Evolutionary conservation across 352 stramenopile genomes (phyloP), one percentile per base, ranked within the genome.

Genomic region (Phytophthora cajani): DNA sequence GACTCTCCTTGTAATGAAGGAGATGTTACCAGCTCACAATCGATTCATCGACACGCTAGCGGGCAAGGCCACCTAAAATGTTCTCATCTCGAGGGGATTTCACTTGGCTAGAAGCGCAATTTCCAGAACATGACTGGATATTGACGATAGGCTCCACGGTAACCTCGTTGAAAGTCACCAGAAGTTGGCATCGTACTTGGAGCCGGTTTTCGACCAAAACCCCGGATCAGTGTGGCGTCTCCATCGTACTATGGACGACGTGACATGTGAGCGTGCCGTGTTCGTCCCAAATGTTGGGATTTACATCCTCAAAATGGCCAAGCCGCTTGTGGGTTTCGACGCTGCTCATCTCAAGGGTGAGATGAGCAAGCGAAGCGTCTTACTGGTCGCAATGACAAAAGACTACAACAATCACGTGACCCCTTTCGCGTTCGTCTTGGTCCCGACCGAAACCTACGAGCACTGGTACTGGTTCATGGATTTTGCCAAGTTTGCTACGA

Each of bases 371-470:
- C 23, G 33, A 7, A 56, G 59, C n/a, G 63, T 78, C 8, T 71
- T 67, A 47, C 30, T 78, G 3, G 53, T 66, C 0, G 65, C 65
- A 2, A 76, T 54, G 1, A 27, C 44, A 0, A 79, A 79, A 38
- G 62, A 81, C 46, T 69, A 40, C 51, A 69, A 75, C 62, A 66
- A 78, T 19, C 53, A 80, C 12, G 65, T 79, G 12, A 27, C 78
- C 1, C 42, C 58, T 1, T 74, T 81, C 9, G 70, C 27, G 0
- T 49, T 80, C 2, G 62, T 46, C 0, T 12, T 84, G 3, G 64
- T 79, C 5, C 25, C 49, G 1, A 6, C 52, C 0, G 67, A 80
- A 52, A 62, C 74, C 46, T 74, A 69, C 23, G 58, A 80, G 0
- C 64, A 79, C 38, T 80, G 60, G 77, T 79, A 32, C 49, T 74